Evolutionary conservation across 2,329 filamentous ascomycete species (phyloP).

Genomic region (Pseudogymnoascus sp.): DNA sequence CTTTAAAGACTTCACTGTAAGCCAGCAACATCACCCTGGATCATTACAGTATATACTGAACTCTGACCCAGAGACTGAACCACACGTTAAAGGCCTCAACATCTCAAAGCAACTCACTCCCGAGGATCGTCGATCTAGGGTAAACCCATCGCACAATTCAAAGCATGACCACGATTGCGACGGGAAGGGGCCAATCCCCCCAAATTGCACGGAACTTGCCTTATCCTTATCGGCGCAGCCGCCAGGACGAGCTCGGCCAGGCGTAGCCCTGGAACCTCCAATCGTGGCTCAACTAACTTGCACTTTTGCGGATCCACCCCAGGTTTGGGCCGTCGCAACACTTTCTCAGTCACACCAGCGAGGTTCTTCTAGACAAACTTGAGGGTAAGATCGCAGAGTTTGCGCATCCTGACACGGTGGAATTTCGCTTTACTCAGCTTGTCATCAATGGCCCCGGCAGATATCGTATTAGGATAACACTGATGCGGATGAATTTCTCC

Average conservation of each 20-base stretch:
- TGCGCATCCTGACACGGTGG: constrained; percentile 25
- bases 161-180: background rate
- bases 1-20: background rate
- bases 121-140: background rate
- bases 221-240: constrained; percentile 24
- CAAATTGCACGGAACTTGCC: background rate
- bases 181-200: background rate
- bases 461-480: constrained; percentile 24
- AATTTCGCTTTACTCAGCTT: constrained; percentile 28
- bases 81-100: background rate
- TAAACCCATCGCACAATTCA: background rate
- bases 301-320: constrained; percentile 23
- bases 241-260: constrained; percentile 19
- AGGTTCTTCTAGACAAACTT: constrained; percentile 22
- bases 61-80: background rate
- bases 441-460: constrained; percentile 23
- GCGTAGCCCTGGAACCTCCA: constrained; percentile 24
- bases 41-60: background rate
- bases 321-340: constrained; percentile 24
- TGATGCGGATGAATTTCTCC: constrained; percentile 21
- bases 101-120: background rate
- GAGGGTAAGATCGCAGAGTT: constrained; percentile 25
- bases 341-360: constrained; percentile 24
- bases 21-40: background rate
- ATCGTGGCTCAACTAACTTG: constrained; percentile 21